Percentiles rank a stretch among this genome's conserved stretches.
phyloP scores from a whole-genome alignment of 345 rosid genomes.

The Clausena lansium region DNA sequence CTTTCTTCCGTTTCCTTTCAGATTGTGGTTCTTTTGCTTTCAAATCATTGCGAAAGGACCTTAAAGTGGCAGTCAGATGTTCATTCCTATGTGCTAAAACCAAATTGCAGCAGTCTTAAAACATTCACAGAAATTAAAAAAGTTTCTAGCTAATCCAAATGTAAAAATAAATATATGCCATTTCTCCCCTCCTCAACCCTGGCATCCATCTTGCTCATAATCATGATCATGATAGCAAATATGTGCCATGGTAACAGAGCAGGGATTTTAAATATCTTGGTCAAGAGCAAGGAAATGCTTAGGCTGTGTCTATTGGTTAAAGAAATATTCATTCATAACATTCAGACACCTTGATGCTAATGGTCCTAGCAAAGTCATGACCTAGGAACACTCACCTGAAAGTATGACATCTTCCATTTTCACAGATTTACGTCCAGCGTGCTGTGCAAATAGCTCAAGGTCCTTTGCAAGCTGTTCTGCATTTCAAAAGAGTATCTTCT shows the following conservation, averaged over 20 bases:
- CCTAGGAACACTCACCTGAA: conserved; percentile 46
- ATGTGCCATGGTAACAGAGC: background rate
- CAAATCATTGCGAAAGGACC: conserved; percentile 60
- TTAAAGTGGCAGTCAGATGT: conserved; percentile 48
- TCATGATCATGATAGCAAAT: background rate
- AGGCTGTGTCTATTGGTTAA: background rate
- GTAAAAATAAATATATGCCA: background rate
- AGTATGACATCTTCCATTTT: conserved; percentile 84
- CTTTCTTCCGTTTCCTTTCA: conserved; percentile 72
- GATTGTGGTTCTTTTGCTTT: conserved; percentile 72
- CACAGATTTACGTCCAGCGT: conserved; percentile 84
- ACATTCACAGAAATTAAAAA: background rate
- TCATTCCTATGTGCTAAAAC: conserved; percentile 87
- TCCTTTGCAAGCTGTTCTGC: conserved; percentile 81
- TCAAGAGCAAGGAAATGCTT: background rate
- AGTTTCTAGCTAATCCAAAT: background rate
- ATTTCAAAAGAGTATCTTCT: conserved; percentile 8
- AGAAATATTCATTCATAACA: background rate
- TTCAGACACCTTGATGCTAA: background rate
- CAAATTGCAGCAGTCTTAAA: background rate
- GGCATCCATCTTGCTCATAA: background rate
- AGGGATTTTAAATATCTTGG: background rate
- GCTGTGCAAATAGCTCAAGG: conserved; percentile 82
- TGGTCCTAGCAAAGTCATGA: background rate
- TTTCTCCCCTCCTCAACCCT: background rate